Percentiles rank a stretch among this genome's conserved stretches.
Conservation (phyloP, 208 protist genomes). For the Leishmania lainsoni region DNA sequence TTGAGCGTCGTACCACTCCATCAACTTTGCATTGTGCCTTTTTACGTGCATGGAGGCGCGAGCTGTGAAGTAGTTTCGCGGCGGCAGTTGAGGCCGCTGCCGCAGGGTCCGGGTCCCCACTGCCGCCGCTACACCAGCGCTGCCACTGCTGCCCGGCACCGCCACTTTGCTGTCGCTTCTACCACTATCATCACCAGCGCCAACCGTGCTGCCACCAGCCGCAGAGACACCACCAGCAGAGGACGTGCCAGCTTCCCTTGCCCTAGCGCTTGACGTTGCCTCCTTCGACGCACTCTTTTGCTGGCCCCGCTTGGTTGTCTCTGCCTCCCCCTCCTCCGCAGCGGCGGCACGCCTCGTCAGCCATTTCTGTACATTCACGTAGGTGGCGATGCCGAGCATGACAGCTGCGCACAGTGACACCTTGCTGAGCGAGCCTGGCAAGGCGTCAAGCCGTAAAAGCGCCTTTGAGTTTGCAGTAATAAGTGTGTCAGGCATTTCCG, state of each 20-base stretch:
- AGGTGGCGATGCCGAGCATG: conserved; percentile 27
- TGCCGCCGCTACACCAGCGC: background rate
- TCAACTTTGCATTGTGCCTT: conserved; percentile 55
- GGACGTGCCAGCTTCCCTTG: background rate
- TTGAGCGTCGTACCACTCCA: conserved; percentile 82
- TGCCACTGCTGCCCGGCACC: background rate
- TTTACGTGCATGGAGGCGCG: conserved; percentile 72
- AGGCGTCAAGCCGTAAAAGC: conserved; percentile 19
- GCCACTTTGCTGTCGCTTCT: background rate
- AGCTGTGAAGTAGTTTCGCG: conserved; percentile 59
- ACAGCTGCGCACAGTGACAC: conserved; percentile 28
- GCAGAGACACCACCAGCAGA: background rate
- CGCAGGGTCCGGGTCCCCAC: conserved; percentile 4
- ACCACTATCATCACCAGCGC: background rate
- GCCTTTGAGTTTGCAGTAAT: background rate
- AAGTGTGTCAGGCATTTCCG: conserved; percentile 4
- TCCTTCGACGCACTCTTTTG: background rate
- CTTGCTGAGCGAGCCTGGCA: conserved; percentile 31
- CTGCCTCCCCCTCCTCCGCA: background rate
- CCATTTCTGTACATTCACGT: conserved; percentile 26
- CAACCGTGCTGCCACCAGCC: background rate
- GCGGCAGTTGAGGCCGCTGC: conserved; percentile 29
- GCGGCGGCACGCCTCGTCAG: conserved; percentile 12
- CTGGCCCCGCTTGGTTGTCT: conserved; percentile 1
- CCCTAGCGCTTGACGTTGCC: background rate